A percentile compares a stretch with the other conserved stretches of the same genome.
Evolutionary conservation across 495 filamentous ascomycete species (phyloP).

Genomic region (Saxophila tyrrhenica): DNA sequence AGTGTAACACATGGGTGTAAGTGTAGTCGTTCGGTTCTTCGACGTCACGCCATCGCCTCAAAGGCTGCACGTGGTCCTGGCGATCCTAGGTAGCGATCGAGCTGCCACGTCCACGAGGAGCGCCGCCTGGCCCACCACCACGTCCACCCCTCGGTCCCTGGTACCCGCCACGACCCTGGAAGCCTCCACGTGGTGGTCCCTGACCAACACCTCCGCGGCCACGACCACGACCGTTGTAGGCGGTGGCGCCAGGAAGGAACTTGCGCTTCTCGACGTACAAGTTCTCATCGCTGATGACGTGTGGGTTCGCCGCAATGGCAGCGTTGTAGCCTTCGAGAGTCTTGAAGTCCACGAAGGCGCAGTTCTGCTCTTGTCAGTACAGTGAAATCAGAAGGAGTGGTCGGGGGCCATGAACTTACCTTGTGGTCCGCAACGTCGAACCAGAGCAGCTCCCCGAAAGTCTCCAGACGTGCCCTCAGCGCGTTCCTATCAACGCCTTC

Average conservation of each 20-base stretch:
- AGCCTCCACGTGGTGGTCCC: conserved; percentile 46
- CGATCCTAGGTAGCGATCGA: not conserved
- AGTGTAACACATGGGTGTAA: no score
- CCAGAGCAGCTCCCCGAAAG: conserved; percentile 70
- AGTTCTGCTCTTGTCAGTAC: conserved; percentile 51
- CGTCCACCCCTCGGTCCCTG: conserved; percentile 24
- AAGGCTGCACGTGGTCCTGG: not conserved
- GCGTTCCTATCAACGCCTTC: conserved; percentile 64
- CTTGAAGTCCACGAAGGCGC: conserved; percentile 89
- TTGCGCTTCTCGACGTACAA: conserved; percentile 84
- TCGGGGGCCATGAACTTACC: conserved; percentile 43
- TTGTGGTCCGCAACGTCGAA: conserved; percentile 83
- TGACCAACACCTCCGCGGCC: conserved; percentile 29
- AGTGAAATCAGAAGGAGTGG: not conserved
- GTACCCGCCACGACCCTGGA: conserved; percentile 50
- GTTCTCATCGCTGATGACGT: conserved; percentile 66
- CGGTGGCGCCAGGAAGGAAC: conserved; percentile 45
- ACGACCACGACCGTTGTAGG: conserved; percentile 32
- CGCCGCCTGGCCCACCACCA: not conserved
- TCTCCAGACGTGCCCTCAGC: conserved; percentile 51
- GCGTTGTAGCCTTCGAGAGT: conserved; percentile 65
- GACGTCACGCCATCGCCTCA: not conserved
- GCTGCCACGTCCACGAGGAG: not conserved
- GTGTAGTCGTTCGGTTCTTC: not conserved
- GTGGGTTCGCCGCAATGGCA: conserved; percentile 75